Base-by-base conservation (phyloP, 306 rosid genomes). In the Senna siamea region DNA sequence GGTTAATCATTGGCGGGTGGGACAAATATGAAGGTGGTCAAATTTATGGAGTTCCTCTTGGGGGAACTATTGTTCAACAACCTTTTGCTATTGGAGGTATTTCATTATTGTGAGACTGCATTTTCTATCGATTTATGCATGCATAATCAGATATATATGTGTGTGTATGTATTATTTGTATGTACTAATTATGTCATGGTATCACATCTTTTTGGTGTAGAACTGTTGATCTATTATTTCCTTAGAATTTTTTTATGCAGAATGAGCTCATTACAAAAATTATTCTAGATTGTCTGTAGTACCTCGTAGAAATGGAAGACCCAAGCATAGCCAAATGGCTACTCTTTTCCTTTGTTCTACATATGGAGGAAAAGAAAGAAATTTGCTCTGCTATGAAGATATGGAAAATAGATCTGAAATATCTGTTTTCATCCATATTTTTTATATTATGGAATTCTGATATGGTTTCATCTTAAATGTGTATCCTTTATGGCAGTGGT, bases 1-100 rank as follows among this genome's bases (percentile, higher is more conserved):
- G 98, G 12, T 76, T 93, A 73, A 89, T 93, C 40, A 89, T 93
- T 72, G 98, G 97, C 47, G 96, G 98, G 43, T 93, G 97, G 98
- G 98, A 93, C 85, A 93, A 89, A 80, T 85, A 93, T 9, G 90
- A 93, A 78, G 97, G 98, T 46, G 97, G 98, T 18, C 89, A 92
- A 79, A 93, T 93, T 63, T 93, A 55, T 75, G 96, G 96, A 60
- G 75, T 93, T 82, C 96, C 96, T 62, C 91, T 93, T 14, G 96
- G 97, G 78, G 98, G 97, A 81, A 93, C 97, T 26, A 72, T 91
- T 20, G 65, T 91, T 44, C 97, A 91, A 73, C 94, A 88, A 75
- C 94, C 96, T 37, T 93, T 93, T 80, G 55, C 97, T 17, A 89
- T 93, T 50, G 98, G 97, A 82, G 98, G 98, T 88, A 86, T 80